Evolutionary conservation across 225 moss, liverwort and hornwort genomes (phyloP).

Genomic region (Pseudoscleropodium purum): DNA sequence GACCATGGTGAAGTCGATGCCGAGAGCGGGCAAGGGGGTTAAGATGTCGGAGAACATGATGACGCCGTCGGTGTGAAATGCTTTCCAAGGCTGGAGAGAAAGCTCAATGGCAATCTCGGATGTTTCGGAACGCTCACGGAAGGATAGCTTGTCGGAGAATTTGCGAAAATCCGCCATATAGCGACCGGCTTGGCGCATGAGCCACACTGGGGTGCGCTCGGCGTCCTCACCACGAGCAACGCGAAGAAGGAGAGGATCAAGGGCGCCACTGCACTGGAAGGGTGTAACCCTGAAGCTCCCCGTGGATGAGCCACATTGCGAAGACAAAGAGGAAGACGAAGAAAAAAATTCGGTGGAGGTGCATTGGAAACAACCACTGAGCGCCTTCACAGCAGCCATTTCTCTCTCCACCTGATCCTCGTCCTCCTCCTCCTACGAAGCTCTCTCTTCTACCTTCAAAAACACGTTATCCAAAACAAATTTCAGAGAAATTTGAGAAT

Average conservation of each 20-base stretch:
- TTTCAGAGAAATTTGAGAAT: background rate
- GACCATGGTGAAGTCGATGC: constrained; percentile 91
- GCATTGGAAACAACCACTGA: background rate
- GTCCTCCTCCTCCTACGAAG: background rate
- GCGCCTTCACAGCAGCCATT: constrained; percentile 17
- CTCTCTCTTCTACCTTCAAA: background rate
- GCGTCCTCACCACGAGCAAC: constrained; percentile 92
- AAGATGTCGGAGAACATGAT: constrained; percentile 98
- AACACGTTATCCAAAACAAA: background rate
- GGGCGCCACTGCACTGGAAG: background rate
- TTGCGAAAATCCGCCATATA: constrained; percentile 97
- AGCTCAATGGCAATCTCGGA: constrained; percentile 88
- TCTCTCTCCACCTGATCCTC: background rate
- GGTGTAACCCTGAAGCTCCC: background rate
- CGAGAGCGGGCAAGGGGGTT: constrained; percentile 85
- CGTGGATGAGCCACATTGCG: background rate
- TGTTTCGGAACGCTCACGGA: constrained; percentile 77
- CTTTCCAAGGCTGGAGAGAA: constrained; percentile 82
- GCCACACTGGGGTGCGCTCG: constrained; percentile 93
- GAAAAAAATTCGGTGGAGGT: background rate
- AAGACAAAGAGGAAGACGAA: background rate
- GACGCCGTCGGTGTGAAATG: constrained; percentile 86
- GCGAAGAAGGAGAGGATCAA: constrained; percentile 62
- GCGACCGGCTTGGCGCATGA: constrained; percentile 96
- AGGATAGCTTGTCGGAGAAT: constrained; percentile 67